Percentiles rank a stretch among this genome's conserved stretches.
Evolutionary conservation across 352 stramenopile genomes (phyloP).

Genomic region (Phytopythium ostracodes): DNA sequence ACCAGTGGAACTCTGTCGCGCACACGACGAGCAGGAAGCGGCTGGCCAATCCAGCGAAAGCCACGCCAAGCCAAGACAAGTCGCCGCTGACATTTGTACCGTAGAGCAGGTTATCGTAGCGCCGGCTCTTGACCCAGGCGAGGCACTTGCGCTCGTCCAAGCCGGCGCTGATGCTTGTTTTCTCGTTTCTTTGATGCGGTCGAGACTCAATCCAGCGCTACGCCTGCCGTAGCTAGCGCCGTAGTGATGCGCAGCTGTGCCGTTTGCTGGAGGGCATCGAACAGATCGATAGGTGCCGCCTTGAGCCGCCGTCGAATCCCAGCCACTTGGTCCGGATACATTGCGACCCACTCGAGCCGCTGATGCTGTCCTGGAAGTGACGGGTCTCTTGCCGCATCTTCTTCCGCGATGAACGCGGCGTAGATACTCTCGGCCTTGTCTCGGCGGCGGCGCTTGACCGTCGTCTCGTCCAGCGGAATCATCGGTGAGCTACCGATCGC

Average conservation of each 20-base stretch:
- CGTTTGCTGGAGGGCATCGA: slow-evolving; percentile 49
- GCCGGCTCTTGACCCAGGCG: too few species aligned
- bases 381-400: not conserved
- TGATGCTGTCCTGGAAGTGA: not conserved
- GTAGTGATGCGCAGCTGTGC: slow-evolving; percentile 49
- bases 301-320: slow-evolving; percentile 24
- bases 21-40: too few species aligned
- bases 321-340: slow-evolving; percentile 44
- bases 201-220: not conserved
- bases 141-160: too few species aligned
- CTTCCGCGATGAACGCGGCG: slow-evolving; percentile 31
- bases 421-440: slow-evolving; percentile 44
- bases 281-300: slow-evolving; percentile 29
- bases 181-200: too few species aligned
- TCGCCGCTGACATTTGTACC: too few species aligned
- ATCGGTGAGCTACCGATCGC: slow-evolving; percentile 32
- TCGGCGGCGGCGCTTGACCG: slow-evolving; percentile 22
- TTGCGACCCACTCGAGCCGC: slow-evolving; percentile 38
- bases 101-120: too few species aligned
- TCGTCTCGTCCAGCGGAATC: slow-evolving; percentile 34
- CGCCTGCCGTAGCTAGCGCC: slow-evolving; percentile 8
- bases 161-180: too few species aligned
- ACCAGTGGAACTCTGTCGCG: too few species aligned
- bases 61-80: too few species aligned
- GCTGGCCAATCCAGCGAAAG: too few species aligned